These are phyloP conservation scores for Eucalyptus globulus DNA, from an alignment of 345 rosid genomes.

Conservation along the genomic window DNA sequence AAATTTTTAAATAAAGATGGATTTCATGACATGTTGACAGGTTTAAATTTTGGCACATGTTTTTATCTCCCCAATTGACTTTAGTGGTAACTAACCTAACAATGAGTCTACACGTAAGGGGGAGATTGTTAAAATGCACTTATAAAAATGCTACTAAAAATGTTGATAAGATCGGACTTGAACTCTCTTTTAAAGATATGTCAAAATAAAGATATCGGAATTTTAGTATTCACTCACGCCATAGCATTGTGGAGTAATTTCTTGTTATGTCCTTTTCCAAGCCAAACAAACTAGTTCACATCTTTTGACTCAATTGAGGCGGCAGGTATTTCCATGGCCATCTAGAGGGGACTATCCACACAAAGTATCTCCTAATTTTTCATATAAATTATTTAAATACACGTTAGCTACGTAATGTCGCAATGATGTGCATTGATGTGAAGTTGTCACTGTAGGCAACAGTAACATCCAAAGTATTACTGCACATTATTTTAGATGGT, in stretches of 20 bases:
- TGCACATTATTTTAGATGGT: neutral
- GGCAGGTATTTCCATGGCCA: neutral
- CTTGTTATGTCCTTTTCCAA: neutral
- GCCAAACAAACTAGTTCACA: neutral
- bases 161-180: too few species aligned
- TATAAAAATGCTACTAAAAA: too few species aligned
- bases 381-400: neutral
- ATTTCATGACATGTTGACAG: too few species aligned
- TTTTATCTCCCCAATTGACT: too few species aligned
- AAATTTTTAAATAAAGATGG: too few species aligned
- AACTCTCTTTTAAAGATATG: too few species aligned
- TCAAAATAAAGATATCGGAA: too few species aligned
- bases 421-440: neutral
- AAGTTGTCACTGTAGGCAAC: neutral
- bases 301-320: neutral
- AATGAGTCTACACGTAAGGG: accelerated
- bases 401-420: too few species aligned
- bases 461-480: neutral
- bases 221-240: too few species aligned
- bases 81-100: too few species aligned
- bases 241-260: neutral
- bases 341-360: neutral
- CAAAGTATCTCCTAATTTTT: neutral
- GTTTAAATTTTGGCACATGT: too few species aligned
- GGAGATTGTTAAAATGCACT: too few species aligned